A percentile compares a stretch with the other conserved stretches of the same genome.
phyloP scores from a whole-genome alignment of 208 protist species.

The Acanthamoeba castellanii region DNA sequence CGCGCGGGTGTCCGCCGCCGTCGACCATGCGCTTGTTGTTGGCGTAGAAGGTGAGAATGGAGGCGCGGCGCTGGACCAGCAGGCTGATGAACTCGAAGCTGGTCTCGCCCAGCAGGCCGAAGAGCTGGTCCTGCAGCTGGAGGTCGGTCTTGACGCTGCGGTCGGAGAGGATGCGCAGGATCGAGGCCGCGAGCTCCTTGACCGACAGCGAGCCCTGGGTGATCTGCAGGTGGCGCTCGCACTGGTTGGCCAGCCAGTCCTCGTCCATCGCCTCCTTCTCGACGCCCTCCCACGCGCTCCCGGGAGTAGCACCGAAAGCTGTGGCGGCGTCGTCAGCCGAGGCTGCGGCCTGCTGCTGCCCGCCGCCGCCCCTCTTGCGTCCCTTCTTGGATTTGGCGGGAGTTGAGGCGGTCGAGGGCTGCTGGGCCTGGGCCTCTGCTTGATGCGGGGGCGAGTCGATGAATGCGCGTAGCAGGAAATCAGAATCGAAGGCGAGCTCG shows the following conservation, averaged over 20 bases:
- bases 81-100: slow-evolving; percentile 74
- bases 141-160: slow-evolving; percentile 39
- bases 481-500: slow-evolving; percentile 57
- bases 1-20: background rate
- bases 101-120: slow-evolving; percentile 65
- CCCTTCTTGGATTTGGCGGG: background rate
- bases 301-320: background rate
- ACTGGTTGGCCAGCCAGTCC: slow-evolving; percentile 67
- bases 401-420: background rate
- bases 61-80: slow-evolving; percentile 55
- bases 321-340: background rate
- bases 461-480: slow-evolving; percentile 64
- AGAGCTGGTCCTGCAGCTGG: slow-evolving; percentile 68
- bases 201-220: slow-evolving; percentile 16
- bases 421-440: background rate
- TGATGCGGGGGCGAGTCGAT: slow-evolving; percentile 11
- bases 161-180: slow-evolving; percentile 69
- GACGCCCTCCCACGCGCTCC: slow-evolving; percentile 41
- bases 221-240: slow-evolving; percentile 59
- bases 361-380: background rate
- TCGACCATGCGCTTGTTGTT: slow-evolving; percentile 4
- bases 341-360: background rate
- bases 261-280: slow-evolving; percentile 46
- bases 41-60: slow-evolving; percentile 54
- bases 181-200: slow-evolving; percentile 54